Conservation (phyloP, 495 filamentous ascomycete species). For the Neurospora sublineolata region DNA sequence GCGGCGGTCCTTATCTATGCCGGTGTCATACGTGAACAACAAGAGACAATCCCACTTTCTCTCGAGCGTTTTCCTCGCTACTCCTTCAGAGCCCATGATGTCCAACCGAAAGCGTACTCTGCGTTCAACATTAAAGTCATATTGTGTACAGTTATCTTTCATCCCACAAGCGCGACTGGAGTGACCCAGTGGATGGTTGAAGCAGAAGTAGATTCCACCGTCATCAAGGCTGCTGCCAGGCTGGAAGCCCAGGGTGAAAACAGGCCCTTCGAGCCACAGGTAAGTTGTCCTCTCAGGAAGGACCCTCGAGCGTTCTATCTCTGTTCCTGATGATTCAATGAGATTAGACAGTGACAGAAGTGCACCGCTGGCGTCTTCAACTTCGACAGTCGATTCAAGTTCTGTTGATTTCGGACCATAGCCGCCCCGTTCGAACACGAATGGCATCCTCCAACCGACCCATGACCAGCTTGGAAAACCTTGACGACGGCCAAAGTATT, state of each 20-base stretch:
- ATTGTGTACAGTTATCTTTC: background rate
- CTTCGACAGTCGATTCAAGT: background rate
- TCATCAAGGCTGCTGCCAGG: fast-evolving
- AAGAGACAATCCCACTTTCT: background rate
- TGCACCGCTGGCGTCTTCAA: background rate
- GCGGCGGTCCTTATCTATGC: too few species aligned
- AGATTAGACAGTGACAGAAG: background rate
- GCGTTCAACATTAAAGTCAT: too few species aligned
- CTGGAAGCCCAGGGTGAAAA: background rate
- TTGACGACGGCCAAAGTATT: background rate
- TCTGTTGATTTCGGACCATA: too few species aligned
- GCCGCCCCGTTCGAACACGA: too few species aligned
- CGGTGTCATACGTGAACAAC: background rate
- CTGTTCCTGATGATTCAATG: fast-evolving
- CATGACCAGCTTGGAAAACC: background rate
- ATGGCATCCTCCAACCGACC: background rate
- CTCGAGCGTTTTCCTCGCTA: fast-evolving
- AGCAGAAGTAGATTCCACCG: background rate
- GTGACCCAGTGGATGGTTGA: background rate
- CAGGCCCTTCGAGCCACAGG: background rate
- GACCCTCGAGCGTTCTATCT: background rate
- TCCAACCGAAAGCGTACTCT: background rate
- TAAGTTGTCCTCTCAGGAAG: background rate
- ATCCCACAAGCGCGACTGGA: background rate
- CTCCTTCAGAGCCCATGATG: background rate